Conservation (phyloP, 345 rosid genomes). For the Citrus reticulata region DNA sequence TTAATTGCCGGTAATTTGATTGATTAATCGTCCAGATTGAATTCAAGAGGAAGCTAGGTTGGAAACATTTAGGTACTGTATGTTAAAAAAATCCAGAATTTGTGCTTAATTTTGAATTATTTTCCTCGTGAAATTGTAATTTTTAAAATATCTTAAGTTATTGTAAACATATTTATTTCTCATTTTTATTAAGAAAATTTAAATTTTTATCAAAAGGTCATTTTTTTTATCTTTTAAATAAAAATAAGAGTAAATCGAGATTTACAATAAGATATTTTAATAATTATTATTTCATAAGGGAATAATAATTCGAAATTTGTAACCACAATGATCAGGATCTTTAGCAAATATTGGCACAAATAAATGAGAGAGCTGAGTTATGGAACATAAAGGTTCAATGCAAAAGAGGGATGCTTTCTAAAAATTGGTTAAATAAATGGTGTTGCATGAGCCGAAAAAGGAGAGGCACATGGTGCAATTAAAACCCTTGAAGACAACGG, state of each 20-base stretch:
- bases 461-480: not conserved
- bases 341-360: not conserved
- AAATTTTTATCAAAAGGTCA: too few species aligned
- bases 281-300: too few species aligned
- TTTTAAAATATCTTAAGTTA: too few species aligned
- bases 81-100: not conserved
- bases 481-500: not conserved
- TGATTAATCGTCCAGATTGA: not conserved
- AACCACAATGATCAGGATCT: not conserved
- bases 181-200: too few species aligned
- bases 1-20: not conserved
- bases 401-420: not conserved
- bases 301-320: too few species aligned
- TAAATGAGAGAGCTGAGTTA: not conserved
- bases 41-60: not conserved
- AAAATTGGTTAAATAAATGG: not conserved
- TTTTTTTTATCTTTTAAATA: too few species aligned
- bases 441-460: not conserved
- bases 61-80: not conserved
- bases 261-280: too few species aligned
- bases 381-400: not conserved
- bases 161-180: too few species aligned
- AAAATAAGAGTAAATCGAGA: too few species aligned
- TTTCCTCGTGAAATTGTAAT: too few species aligned
- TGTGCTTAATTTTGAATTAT: too few species aligned